Base-by-base conservation (phyloP, 345 rosid genomes). In the Ceriops zippeliana region DNA sequence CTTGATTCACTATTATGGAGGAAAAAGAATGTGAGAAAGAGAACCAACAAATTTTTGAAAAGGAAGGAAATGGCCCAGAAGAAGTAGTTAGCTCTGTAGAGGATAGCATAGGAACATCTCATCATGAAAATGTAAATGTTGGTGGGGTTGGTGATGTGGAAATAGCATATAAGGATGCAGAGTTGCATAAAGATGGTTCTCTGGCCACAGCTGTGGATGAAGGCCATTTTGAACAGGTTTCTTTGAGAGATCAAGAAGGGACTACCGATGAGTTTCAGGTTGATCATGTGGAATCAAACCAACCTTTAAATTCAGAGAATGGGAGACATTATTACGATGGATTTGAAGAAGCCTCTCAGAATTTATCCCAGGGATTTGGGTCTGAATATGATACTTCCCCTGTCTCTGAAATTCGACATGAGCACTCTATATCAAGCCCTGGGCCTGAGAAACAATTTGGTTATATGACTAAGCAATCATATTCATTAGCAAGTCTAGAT, bases 141-240 rank as follows among this genome's bases (percentile, higher is more conserved):
- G 8, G 46, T 32, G 65, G 73, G 57, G 78, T 68, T 54, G 75
- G 72, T 64, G 69, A 74, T 66, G 70, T 65, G 66, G 67, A 68
- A 51, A 64, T 46, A 70, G 72, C 53, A 69, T 19, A 71, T 34
- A 77, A 71, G 28, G 70, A 71, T 73, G 28, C 71, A 16, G 56
- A 53, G 61, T 71, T 49, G 61, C 74, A 79, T 57, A 88, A 62
- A 68, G 70, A 35, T 32, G 73, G 57, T 75, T 75, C 85, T 69
- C 68, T 63, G 47, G 67, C 72, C 70, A 62, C 78, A 54, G 78
- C 66, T 49, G 82, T 65, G 60, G 89, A 85, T 19, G 97, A 88
- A 63, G 90, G 75, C 24, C 87, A 87, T 70, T 91, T 95, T 79
- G 99, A 92, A 78, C 96, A 81, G 65, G 93, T 95, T 26, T 88